Conservation (phyloP, 2,329 filamentous ascomycete genomes). For the Decorospora gaudefroyi region DNA sequence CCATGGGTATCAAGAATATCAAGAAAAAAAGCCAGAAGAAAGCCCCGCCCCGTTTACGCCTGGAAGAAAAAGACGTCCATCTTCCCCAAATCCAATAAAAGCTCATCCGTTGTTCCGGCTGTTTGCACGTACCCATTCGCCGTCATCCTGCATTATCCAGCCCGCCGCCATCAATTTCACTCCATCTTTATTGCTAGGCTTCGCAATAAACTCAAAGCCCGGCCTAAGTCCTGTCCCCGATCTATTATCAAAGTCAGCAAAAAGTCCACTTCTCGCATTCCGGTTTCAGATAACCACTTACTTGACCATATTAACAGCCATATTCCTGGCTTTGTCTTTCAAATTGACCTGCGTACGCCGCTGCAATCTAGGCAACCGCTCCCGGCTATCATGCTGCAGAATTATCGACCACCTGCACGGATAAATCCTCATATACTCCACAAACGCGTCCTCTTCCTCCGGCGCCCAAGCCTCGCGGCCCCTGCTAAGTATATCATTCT, state of each 20-base stretch:
- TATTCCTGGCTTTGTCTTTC: slow-evolving; percentile 52
- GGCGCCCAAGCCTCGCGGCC: slow-evolving; percentile 28
- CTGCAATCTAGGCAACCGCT: slow-evolving; percentile 31
- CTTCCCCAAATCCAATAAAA: neutral
- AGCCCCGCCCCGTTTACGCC: neutral
- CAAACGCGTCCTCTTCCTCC: slow-evolving; percentile 50
- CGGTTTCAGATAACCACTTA: slow-evolving; percentile 28
- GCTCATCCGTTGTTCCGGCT: neutral
- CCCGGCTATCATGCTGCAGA: slow-evolving; percentile 23
- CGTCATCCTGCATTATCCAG: slow-evolving; percentile 9
- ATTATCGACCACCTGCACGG: slow-evolving; percentile 57
- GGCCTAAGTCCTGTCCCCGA: slow-evolving; percentile 34
- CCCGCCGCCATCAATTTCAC: slow-evolving; percentile 18
- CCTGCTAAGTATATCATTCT: too few relatives aligned
- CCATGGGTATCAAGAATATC: slow-evolving; percentile 27
- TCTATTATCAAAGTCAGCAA: slow-evolving; percentile 21
- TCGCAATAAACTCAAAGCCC: slow-evolving; percentile 39
- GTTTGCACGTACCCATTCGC: slow-evolving; percentile 3
- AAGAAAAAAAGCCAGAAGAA: slow-evolving; percentile 3
- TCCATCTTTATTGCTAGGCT: slow-evolving; percentile 20
- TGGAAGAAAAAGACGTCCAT: neutral
- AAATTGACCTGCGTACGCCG: slow-evolving; percentile 58
- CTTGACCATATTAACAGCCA: slow-evolving; percentile 49
- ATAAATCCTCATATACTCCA: slow-evolving; percentile 54
- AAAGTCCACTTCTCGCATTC: neutral